Conservation (phyloP, 1,284 basidiomycete species). For the Boletus sp. region DNA sequence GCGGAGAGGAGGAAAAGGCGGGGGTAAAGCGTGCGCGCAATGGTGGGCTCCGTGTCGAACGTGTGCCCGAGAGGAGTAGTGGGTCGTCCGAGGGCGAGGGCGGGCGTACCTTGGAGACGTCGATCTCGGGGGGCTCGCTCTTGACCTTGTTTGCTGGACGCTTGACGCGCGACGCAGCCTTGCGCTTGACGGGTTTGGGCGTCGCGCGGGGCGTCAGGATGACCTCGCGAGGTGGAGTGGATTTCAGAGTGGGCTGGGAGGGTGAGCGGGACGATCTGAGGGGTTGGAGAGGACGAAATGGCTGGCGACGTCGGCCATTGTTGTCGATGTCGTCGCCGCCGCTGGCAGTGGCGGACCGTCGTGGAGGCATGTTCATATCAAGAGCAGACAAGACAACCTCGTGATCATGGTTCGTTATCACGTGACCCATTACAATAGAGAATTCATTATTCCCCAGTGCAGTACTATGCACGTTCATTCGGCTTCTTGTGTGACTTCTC, state of each 20-base stretch:
- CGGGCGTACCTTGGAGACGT: conserved; percentile 56
- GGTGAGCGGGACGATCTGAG: conserved; percentile 12
- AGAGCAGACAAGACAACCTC: background rate
- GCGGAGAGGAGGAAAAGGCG: conserved; percentile 27
- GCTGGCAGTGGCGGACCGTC: conserved; percentile 8
- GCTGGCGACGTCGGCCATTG: conserved; percentile 12
- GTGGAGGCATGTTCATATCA: conserved; percentile 19
- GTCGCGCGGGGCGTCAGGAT: conserved; percentile 38
- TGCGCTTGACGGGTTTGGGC: conserved; percentile 38
- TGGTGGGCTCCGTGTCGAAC: conserved; percentile 10
- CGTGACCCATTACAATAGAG: conserved; percentile 20
- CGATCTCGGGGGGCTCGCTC: conserved; percentile 60
- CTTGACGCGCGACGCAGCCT: conserved; percentile 25
- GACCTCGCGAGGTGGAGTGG: conserved; percentile 59
- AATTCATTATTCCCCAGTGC: no score
- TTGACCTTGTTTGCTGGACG: conserved; percentile 42
- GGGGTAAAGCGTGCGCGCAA: conserved; percentile 27
- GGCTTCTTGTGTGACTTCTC: no score
- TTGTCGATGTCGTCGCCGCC: conserved; percentile 1
- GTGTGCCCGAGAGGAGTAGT: conserved; percentile 49
- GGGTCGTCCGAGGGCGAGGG: conserved; percentile 73
- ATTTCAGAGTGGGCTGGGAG: conserved; percentile 33
- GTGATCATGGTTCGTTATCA: conserved; percentile 12
- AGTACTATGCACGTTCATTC: no score
- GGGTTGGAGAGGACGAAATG: conserved; percentile 23